These are phyloP conservation scores for Corymbia maculata DNA, from an alignment of 345 rosid species.

Conservation along the genomic window DNA sequence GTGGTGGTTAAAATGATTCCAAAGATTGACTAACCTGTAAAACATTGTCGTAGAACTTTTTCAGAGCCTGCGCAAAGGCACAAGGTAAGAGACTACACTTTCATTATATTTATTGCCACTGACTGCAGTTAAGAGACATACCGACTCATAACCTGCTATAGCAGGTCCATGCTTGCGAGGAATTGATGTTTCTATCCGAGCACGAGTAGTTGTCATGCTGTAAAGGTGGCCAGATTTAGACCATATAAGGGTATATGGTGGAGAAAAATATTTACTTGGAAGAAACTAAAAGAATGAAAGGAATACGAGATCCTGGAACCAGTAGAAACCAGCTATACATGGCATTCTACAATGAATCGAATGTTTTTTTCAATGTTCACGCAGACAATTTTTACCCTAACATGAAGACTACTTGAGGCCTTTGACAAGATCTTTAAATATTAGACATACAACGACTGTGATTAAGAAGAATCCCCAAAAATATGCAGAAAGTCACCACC, in stretches of 20 bases:
- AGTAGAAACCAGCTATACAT: neutral
- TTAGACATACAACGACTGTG: neutral
- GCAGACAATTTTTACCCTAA: neutral
- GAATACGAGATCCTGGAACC: neutral
- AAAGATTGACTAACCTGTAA: slow-evolving; percentile 43
- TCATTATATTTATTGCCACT: neutral
- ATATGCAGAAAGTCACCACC: neutral
- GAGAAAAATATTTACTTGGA: neutral
- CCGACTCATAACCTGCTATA: slow-evolving; percentile 89
- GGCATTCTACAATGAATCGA: neutral
- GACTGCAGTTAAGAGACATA: neutral
- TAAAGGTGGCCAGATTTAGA: neutral
- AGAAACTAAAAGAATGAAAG: neutral
- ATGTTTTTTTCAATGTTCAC: neutral
- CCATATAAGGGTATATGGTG: neutral
- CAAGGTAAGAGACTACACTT: neutral
- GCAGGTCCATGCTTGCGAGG: slow-evolving; percentile 99
- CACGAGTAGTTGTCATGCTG: slow-evolving; percentile 79
- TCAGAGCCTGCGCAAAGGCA: slow-evolving; percentile 55
- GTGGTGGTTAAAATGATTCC: neutral
- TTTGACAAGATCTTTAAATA: neutral
- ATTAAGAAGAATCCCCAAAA: neutral
- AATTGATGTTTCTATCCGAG: slow-evolving; percentile 83
- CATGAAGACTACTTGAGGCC: neutral
- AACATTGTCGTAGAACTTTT: slow-evolving; percentile 82